phyloP scores from a whole-genome alignment of 257 asterid genomes.

The Mentha longifolia region DNA sequence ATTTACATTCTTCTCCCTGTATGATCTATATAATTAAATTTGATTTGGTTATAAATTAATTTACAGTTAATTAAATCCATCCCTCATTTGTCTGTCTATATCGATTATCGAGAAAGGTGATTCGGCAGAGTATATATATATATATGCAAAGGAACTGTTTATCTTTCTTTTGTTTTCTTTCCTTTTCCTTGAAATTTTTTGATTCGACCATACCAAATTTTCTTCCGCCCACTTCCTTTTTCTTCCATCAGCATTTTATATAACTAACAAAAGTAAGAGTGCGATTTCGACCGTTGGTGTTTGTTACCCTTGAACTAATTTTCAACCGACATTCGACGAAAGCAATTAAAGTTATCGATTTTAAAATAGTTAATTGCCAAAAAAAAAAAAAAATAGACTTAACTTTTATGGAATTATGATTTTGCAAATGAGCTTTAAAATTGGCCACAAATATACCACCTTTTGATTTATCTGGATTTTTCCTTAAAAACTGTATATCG shows the following conservation, averaged over 20 bases:
- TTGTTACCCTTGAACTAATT: background rate
- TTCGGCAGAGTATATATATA: constrained; percentile 1
- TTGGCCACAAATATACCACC: too few species aligned
- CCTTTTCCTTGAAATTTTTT: background rate
- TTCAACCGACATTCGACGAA: background rate
- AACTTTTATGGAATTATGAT: background rate
- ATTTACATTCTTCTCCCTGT: background rate
- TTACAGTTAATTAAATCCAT: background rate
- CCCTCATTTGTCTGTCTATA: background rate
- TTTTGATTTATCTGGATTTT: too few species aligned
- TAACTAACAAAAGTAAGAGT: background rate
- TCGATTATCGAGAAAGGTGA: background rate
- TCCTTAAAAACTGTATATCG: too few species aligned
- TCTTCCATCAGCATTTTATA: background rate
- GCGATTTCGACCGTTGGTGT: background rate
- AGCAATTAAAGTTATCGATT: background rate
- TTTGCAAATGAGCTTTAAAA: too few species aligned
- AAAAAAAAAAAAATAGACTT: too few species aligned
- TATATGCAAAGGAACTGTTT: background rate
- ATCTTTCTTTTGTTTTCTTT: background rate
- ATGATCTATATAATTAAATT: background rate
- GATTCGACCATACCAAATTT: constrained; percentile 1
- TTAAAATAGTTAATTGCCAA: background rate
- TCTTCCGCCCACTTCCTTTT: background rate
- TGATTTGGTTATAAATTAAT: background rate